Percentiles rank a stretch among this genome's conserved stretches.
Evolutionary conservation across 2,329 filamentous ascomycete genomes (phyloP).

Genomic region (Colletotrichum lini): DNA sequence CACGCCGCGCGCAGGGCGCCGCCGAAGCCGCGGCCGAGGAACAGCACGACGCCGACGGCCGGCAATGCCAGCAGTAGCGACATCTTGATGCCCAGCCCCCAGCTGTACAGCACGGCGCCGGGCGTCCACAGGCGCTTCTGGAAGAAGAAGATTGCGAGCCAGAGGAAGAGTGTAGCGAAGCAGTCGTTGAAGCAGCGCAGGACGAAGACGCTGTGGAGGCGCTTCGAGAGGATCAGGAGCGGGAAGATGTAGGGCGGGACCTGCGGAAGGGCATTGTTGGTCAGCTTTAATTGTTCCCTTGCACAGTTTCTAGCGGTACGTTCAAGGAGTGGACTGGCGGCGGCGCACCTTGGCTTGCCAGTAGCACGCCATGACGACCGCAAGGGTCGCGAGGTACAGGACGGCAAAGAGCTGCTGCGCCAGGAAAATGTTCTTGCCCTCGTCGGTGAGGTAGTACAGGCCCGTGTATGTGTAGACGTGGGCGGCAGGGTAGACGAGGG

Average conservation of each 20-base stretch:
- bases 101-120: constrained; percentile 80
- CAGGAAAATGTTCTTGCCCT: constrained; percentile 80
- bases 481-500: constrained; percentile 93
- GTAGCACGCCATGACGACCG: constrained; percentile 87
- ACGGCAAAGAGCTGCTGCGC: constrained; percentile 89
- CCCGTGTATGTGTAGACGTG: constrained; percentile 93
- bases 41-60: constrained; percentile 81
- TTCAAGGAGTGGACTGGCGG: constrained; percentile 11
- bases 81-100: constrained; percentile 96
- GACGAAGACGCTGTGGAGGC: constrained; percentile 93
- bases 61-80: constrained; percentile 86
- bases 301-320: not conserved
- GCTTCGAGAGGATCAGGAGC: constrained; percentile 89
- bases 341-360: constrained; percentile 73
- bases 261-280: constrained; percentile 55
- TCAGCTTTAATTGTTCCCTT: not conserved
- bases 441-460: constrained; percentile 83
- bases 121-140: constrained; percentile 82
- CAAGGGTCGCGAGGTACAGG: constrained; percentile 83
- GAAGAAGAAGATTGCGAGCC: constrained; percentile 83
- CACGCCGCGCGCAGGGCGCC: constrained; percentile 77
- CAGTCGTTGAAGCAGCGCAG: constrained; percentile 97
- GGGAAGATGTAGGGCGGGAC: constrained; percentile 90
- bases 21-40: constrained; percentile 79
- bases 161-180: constrained; percentile 87